Base-by-base conservation (phyloP, 345 rosid genomes). In the Salix brachista region DNA sequence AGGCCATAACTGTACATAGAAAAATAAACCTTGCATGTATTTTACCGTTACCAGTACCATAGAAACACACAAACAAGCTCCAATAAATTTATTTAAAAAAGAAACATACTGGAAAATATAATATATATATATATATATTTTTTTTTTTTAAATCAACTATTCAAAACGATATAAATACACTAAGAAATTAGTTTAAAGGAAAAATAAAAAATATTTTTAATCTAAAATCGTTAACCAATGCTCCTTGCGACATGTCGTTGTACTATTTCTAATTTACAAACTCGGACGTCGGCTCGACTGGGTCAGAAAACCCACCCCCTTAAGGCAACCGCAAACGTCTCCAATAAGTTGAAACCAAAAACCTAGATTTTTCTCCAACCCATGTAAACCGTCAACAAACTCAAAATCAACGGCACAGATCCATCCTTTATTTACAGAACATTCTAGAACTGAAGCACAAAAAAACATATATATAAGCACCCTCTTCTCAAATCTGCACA, bases 391-490 rank as follows among this genome's bases (percentile, higher is more conserved):
- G 76, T 77, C 65, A 46, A 46, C 14, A n/a, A 7, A 67, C 1
- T 14, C 64, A 21, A 19, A 70, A 72, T 76, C 30, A 34, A 78
- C 85, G 84, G 76, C 19, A 62, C 36, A 58, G 11, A 73, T 72
- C 23, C 69, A 42, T 68, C 50, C 18, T 17, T 19, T 36, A 60
- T 39, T 67, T 21, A 66, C 1, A 50, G 78, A 82, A 78, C 83
- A 72, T 86, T 76, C 87, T 64, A 74, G 86, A 84, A 81, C 18
- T 28, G 18, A 25, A 30, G 10, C 1, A 17, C 14, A 30, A 16
- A 39, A 69, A 21, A 9, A 39, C 36, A 48, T 72, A 76, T 79
- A 81, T 65, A 79, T 26, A 16, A 0, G 4, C 18, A 3, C 13
- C 65, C 14, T 14, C 1, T 0, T 1, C 37, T 0, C 19, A 18